These are phyloP conservation scores for Grigorovia jiainica DNA, from an alignment of 805 yeast genomes.

Conservation along the genomic window DNA sequence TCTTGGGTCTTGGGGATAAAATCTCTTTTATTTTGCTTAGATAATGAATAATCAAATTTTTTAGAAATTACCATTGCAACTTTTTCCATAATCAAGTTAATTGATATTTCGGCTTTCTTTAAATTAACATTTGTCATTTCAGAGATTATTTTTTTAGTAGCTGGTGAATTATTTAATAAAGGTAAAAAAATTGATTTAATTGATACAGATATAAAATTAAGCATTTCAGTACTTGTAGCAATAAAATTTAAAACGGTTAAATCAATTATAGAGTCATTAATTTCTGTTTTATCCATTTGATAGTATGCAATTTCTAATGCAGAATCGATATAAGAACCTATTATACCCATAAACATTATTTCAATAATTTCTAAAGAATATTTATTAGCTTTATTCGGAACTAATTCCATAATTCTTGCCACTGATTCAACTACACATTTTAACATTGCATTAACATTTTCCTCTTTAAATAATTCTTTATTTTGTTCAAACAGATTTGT, in stretches of 20 bases:
- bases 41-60: slow-evolving; percentile 40
- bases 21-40: slow-evolving; percentile 70
- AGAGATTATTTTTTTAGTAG: slow-evolving; percentile 48
- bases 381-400: slow-evolving; percentile 52
- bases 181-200: slow-evolving; percentile 71
- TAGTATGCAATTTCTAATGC: slow-evolving; percentile 65
- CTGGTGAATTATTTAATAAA: slow-evolving; percentile 51
- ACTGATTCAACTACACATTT: slow-evolving; percentile 69
- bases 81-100: slow-evolving; percentile 55
- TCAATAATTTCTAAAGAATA: slow-evolving; percentile 60
- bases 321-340: slow-evolving; percentile 62
- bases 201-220: slow-evolving; percentile 59
- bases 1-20: slow-evolving; percentile 41
- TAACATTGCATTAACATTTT: slow-evolving; percentile 51
- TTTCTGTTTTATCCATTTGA: slow-evolving; percentile 32
- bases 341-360: slow-evolving; percentile 56
- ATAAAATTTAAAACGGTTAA: slow-evolving; percentile 43
- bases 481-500: slow-evolving; percentile 10
- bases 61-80: slow-evolving; percentile 44
- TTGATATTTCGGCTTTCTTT: slow-evolving; percentile 50
- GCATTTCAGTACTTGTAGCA: slow-evolving; percentile 45
- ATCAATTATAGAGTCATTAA: slow-evolving; percentile 26
- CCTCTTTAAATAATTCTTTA: slow-evolving; percentile 25
- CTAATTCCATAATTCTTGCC: slow-evolving; percentile 65
- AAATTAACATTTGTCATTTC: slow-evolving; percentile 53